These are phyloP conservation scores for Plasmodium blacklocki DNA, from an alignment of 169 alveolate species.

Conservation along the genomic window DNA sequence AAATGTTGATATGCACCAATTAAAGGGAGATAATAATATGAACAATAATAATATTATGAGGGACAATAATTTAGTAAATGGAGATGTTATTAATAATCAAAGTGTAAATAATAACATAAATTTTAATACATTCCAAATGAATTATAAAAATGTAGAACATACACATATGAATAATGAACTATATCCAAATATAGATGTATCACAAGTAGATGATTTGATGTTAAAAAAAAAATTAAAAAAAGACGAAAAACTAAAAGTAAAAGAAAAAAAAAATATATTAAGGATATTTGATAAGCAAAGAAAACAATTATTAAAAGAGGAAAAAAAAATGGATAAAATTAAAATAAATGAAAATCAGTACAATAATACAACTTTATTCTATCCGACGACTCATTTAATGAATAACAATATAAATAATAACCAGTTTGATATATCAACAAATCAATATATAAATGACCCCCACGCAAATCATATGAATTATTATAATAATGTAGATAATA, in stretches of 20 bases:
- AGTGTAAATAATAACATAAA: background rate
- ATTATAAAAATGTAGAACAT: background rate
- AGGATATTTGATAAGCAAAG: conserved; percentile 36
- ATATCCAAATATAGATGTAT: background rate
- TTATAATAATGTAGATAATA: background rate
- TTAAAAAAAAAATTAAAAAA: conserved; percentile 37
- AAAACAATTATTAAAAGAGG: conserved; percentile 39
- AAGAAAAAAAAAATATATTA: conserved; percentile 51
- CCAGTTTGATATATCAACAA: conserved; percentile 6
- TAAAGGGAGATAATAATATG: too few relatives aligned
- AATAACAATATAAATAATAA: conserved; percentile 2
- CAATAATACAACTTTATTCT: conserved; percentile 1
- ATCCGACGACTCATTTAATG: background rate
- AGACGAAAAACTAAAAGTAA: conserved; percentile 66
- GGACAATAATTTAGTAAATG: too few relatives aligned
- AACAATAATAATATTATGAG: too few relatives aligned
- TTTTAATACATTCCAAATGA: background rate
- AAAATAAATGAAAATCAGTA: conserved; percentile 12
- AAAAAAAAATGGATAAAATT: conserved; percentile 58
- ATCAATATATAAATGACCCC: conserved; percentile 4
- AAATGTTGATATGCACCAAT: too few relatives aligned
- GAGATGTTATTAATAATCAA: background rate
- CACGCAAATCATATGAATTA: background rate
- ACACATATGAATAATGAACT: background rate
- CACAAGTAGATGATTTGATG: conserved; percentile 20